Percentiles rank a stretch among this genome's conserved stretches.
Evolutionary conservation across 192 early-diverging fungal genomes (phyloP).

Genomic region (Piromyces finnis): DNA sequence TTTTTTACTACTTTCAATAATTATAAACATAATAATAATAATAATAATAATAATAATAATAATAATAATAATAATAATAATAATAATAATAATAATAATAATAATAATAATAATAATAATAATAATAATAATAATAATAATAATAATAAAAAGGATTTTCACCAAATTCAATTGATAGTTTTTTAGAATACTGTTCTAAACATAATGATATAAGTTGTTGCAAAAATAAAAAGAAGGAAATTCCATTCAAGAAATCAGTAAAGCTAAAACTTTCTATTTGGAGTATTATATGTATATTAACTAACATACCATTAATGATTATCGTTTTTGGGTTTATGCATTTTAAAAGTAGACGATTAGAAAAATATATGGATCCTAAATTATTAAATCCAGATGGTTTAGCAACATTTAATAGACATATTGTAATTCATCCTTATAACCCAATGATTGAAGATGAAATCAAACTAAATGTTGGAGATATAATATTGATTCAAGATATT

Average conservation of each 20-base stretch:
- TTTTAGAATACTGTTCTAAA: neutral
- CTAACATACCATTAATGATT: neutral
- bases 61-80: too few species aligned
- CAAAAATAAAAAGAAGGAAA: neutral
- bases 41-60: too few species aligned
- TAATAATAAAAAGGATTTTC: neutral
- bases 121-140: too few species aligned
- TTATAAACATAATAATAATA: too few species aligned
- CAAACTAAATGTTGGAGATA: neutral
- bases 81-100: too few species aligned
- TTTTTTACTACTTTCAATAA: too few species aligned
- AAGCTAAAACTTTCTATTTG: neutral
- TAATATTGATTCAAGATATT: neutral
- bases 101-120: too few species aligned
- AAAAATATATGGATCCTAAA: neutral
- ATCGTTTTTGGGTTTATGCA: neutral
- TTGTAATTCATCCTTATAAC: slow-evolving; percentile 1
- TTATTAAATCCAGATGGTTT: neutral
- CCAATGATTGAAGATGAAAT: slow-evolving; percentile 1
- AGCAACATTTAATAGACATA: neutral
- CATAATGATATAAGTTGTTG: neutral
- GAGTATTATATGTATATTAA: neutral
- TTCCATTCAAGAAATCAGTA: neutral
- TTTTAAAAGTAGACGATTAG: neutral
- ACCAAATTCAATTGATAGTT: neutral